Percentiles rank a stretch among this genome's conserved stretches.
Evolutionary conservation across 179 eudicot genomes (phyloP).

Genomic region (Heliamphora pulchella): DNA sequence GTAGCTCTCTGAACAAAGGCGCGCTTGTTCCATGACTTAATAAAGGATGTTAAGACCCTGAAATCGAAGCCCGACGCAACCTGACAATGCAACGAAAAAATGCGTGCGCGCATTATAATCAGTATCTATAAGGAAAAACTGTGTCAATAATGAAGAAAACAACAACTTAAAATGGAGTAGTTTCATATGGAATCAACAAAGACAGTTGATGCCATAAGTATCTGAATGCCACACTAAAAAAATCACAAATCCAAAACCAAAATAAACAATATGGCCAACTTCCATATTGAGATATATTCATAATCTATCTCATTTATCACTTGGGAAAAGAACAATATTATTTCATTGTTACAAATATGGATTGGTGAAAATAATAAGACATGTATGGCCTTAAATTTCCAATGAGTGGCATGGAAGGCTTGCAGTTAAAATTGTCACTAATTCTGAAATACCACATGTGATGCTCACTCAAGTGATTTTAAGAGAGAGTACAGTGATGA

Average conservation of each 20-base stretch:
- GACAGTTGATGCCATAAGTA: background rate
- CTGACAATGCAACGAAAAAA: conserved; percentile 23
- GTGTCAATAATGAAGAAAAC: background rate
- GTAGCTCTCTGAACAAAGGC: conserved; percentile 56
- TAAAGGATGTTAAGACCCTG: conserved; percentile 29
- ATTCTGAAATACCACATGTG: background rate
- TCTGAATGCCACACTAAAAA: background rate
- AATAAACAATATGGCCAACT: background rate
- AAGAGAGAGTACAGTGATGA: background rate
- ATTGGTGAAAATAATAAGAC: too few relatives aligned
- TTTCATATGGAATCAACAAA: background rate
- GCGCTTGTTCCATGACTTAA: conserved; percentile 67
- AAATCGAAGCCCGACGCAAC: conserved; percentile 38
- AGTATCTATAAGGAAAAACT: background rate
- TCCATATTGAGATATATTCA: too few relatives aligned
- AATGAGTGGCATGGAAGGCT: background rate
- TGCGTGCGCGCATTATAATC: background rate
- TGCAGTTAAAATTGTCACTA: background rate
- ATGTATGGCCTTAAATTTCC: too few relatives aligned
- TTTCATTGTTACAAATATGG: too few relatives aligned
- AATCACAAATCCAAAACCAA: background rate
- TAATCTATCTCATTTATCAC: background rate
- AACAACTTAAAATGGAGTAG: background rate
- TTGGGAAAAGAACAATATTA: too few relatives aligned
- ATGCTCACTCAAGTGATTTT: background rate